Evolutionary conservation across 2,329 filamentous ascomycete species (phyloP).

Genomic region (Calcarisporium arbuscula): DNA sequence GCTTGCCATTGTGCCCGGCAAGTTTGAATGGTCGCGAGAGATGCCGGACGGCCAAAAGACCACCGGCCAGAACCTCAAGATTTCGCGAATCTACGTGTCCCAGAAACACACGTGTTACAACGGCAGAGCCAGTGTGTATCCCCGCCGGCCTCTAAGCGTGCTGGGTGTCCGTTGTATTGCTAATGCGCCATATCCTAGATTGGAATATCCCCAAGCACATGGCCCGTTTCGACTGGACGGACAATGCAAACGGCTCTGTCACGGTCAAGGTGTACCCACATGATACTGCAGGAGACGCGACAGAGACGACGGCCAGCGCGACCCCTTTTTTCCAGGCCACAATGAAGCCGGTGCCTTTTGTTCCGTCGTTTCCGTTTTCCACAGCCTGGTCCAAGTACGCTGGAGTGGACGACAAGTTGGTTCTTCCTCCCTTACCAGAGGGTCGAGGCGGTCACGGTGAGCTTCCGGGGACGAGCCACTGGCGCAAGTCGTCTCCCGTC

Average conservation of each 20-base stretch:
- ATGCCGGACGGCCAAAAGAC: slow-evolving; percentile 25
- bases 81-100: slow-evolving; percentile 51
- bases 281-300: slow-evolving; percentile 23
- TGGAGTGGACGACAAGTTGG: slow-evolving; percentile 35
- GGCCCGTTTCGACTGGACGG: slow-evolving; percentile 41
- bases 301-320: slow-evolving; percentile 25
- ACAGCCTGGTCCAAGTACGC: slow-evolving; percentile 30
- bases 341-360: slow-evolving; percentile 33
- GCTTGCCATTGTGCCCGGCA: slow-evolving; percentile 40
- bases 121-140: slow-evolving; percentile 38
- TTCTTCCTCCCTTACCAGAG: slow-evolving; percentile 42
- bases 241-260: slow-evolving; percentile 26
- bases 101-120: slow-evolving; percentile 47
- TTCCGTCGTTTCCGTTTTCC: slow-evolving; percentile 38
- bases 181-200: slow-evolving; percentile 31
- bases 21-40: slow-evolving; percentile 34
- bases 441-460: slow-evolving; percentile 33
- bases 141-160: background rate
- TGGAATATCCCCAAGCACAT: slow-evolving; percentile 53
- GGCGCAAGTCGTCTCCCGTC: slow-evolving; percentile 32
- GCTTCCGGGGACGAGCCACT: slow-evolving; percentile 38
- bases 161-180: no score
- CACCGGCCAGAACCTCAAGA: slow-evolving; percentile 29
- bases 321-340: slow-evolving; percentile 40
- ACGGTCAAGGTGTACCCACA: slow-evolving; percentile 39